Conservation (phyloP, 305 asterid species). For the Withania somnifera region DNA sequence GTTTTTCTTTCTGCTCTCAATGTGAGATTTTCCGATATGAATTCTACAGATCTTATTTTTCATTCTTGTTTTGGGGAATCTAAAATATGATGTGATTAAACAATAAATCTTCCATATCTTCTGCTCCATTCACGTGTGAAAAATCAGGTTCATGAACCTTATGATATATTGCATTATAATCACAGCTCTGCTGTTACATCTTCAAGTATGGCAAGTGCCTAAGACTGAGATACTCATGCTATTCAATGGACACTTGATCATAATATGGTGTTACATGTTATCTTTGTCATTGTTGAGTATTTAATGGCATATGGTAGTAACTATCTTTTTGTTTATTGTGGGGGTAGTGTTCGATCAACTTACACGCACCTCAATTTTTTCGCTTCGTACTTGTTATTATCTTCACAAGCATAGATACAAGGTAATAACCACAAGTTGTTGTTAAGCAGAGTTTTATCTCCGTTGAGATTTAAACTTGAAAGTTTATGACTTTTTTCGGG, state of each 20-base stretch:
- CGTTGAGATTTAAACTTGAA: no score
- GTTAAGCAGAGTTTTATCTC: no score
- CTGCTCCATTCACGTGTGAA: neutral
- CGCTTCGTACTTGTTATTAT: no score
- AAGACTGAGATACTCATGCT: neutral
- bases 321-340: neutral
- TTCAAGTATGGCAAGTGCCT: neutral
- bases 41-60: neutral
- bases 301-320: neutral
- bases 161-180: neutral
- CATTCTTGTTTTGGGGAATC: neutral
- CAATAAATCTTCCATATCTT: neutral
- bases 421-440: no score
- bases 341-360: neutral
- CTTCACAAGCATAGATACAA: no score
- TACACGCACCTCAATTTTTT: no score
- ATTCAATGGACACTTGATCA: neutral
- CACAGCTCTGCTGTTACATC: neutral
- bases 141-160: neutral
- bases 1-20: neutral
- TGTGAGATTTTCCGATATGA: neutral
- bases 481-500: no score
- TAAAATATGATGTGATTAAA: neutral
- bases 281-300: neutral
- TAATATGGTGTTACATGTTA: neutral